Conservation (phyloP, 2,329 filamentous ascomycete species). For the Nigrograna mackinnonii region DNA sequence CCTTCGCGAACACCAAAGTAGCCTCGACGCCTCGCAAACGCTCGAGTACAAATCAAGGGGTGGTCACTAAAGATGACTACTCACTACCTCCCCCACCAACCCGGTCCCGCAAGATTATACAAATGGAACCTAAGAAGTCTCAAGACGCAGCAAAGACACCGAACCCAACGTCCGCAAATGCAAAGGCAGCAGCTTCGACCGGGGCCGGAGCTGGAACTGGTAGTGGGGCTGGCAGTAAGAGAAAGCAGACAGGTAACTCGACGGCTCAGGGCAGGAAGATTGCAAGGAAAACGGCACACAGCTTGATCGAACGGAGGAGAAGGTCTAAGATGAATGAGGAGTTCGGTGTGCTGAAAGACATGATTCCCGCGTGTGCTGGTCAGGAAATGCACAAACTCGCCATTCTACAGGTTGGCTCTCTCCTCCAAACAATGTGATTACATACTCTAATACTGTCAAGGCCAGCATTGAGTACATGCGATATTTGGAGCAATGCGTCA, state of each 20-base stretch:
- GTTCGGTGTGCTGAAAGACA: constrained; percentile 87
- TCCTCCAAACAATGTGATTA: not conserved
- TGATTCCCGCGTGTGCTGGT: constrained; percentile 94
- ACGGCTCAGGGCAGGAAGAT: constrained; percentile 93
- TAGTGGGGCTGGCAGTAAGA: constrained; percentile 66
- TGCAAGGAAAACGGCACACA: constrained; percentile 93
- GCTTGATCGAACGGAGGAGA: constrained; percentile 85
- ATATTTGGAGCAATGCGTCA: constrained; percentile 88
- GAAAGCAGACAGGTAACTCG: constrained; percentile 69
- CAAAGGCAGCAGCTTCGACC: constrained; percentile 21
- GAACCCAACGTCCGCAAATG: constrained; percentile 15
- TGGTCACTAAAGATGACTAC: constrained; percentile 66
- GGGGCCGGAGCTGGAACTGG: constrained; percentile 9
- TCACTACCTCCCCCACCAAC: constrained; percentile 90
- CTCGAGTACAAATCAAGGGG: constrained; percentile 30
- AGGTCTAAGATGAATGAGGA: constrained; percentile 99
- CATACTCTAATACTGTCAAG: constrained; percentile 49
- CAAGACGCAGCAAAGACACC: constrained; percentile 25
- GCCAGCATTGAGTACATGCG: constrained; percentile 95
- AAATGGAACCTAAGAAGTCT: constrained; percentile 76
- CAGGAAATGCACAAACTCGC: constrained; percentile 97
- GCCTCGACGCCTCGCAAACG: constrained; percentile 34
- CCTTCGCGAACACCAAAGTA: constrained; percentile 30
- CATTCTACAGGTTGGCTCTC: constrained; percentile 76
- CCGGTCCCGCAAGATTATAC: constrained; percentile 91